Base-by-base conservation (phyloP, 306 rosid species). In the Acacia melanoxylon region DNA sequence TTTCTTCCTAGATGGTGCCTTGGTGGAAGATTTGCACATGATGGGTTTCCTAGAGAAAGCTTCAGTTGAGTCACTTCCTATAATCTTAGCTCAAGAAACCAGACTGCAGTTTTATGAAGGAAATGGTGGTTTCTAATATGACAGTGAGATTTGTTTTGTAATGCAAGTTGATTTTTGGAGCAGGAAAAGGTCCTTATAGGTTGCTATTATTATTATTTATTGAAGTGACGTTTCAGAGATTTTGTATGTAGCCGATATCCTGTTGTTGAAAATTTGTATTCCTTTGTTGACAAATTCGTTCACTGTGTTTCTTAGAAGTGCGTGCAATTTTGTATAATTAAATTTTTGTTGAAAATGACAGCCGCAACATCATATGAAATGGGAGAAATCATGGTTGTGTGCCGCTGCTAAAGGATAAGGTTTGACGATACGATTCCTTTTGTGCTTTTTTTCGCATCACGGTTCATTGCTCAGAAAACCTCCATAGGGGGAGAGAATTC, bases 1-100 rank as follows among this genome's bases (percentile, higher is more conserved):
- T 69, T 22, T 79, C 33, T 45, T 49, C 44, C 66, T 65, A 17
- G 48, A 61, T 20, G 22, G 19, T 41, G 49, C 33, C 22, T 31
- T 67, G 81, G 20, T 8, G n/a, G 12, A 31, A 20, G 75, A 52
- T 31, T 62, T 72, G 44, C 74, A 80, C 33, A 48, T 49, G 59
- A 68, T 33, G 71, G 45, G 10, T 63, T 63, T 63, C 15, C 69
- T 25, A 12, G 3, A 33, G 69, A 63, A 63, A 37, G 41, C 8
- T 37, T 37, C 41, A 37, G 24, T 58, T 58, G 69, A 29, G 33
- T 63, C 69, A 63, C 69, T 63, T 6, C 7, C 48, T 65, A 41
- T 27, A 72, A 12, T 37, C 44, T 24, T 29, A 74, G 31, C 12
- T 51, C 24, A 52, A 74, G 67, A 33, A 52, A 74, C 51, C 51